A percentile compares a stretch with the other conserved stretches of the same genome.
phyloP scores from a whole-genome alignment of 768 basidiomycete genomes.

The Termitomyces heimii region DNA sequence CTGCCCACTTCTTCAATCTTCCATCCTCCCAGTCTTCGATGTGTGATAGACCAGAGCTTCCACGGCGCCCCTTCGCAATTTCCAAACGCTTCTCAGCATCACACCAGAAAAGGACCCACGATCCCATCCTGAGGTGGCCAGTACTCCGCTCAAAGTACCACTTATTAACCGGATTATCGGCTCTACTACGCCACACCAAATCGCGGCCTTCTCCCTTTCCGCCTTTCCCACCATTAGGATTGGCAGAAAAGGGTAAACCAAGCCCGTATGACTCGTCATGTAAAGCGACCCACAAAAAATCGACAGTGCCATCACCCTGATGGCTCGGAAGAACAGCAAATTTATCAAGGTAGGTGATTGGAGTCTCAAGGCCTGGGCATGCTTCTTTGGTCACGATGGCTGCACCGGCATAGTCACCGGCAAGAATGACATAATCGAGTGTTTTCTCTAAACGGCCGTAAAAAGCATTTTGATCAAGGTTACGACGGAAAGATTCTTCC shows the following conservation, averaged over 20 bases:
- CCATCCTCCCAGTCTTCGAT: conserved; percentile 75
- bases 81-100: conserved; percentile 87
- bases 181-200: conserved; percentile 91
- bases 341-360: conserved; percentile 94
- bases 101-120: conserved; percentile 98
- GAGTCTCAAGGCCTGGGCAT: conserved; percentile 27
- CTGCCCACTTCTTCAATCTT: conserved; percentile 62
- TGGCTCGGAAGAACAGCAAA: conserved; percentile 93
- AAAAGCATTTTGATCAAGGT: conserved; percentile 67
- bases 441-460: conserved; percentile 69
- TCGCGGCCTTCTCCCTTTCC: conserved; percentile 90
- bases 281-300: conserved; percentile 97
- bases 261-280: conserved; percentile 98
- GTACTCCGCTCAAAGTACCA: conserved; percentile 98
- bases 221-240: conserved; percentile 90
- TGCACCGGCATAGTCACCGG: conserved; percentile 93
- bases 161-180: conserved; percentile 95
- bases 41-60: conserved; percentile 60
- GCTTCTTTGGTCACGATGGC: conserved; percentile 82
- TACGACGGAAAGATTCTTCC: conserved; percentile 80
- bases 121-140: conserved; percentile 79
- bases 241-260: conserved; percentile 88
- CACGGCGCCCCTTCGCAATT: conserved; percentile 60
- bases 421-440: conserved; percentile 89
- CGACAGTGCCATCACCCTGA: conserved; percentile 98